Conservation (phyloP, 257 asterid genomes). For the Solanum lycopersicoides region DNA sequence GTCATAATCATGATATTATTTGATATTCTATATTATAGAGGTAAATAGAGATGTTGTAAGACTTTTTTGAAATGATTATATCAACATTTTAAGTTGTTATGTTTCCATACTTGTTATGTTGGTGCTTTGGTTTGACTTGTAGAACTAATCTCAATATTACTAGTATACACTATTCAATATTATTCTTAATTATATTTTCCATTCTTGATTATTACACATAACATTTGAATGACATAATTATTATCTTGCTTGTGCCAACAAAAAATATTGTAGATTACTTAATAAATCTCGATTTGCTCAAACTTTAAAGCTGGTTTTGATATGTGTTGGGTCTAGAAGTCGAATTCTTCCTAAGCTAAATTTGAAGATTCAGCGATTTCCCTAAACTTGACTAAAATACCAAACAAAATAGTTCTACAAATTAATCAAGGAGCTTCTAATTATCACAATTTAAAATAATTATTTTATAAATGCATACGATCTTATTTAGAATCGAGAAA, state of each 20-base stretch:
- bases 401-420: not conserved
- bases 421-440: not conserved
- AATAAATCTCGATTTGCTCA: not conserved
- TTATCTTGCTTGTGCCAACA: not conserved
- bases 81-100: too few species aligned
- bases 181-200: too few species aligned
- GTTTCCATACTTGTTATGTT: too few species aligned
- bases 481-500: not conserved
- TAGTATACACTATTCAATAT: not conserved
- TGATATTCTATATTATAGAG: too few species aligned
- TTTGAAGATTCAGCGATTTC: not conserved
- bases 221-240: not conserved
- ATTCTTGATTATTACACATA: not conserved
- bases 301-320: not conserved
- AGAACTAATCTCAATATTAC: not conserved
- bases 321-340: not conserved
- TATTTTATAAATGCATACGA: too few species aligned
- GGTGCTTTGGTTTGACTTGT: too few species aligned
- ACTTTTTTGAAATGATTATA: too few species aligned
- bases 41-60: too few species aligned
- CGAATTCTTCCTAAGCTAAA: not conserved
- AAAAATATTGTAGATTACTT: not conserved
- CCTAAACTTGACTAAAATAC: not conserved
- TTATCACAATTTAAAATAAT: not conserved
- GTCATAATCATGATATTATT: too few species aligned